Evolutionary conservation across 257 asterid species (phyloP).

Genomic region (Nicotiana undulata): DNA sequence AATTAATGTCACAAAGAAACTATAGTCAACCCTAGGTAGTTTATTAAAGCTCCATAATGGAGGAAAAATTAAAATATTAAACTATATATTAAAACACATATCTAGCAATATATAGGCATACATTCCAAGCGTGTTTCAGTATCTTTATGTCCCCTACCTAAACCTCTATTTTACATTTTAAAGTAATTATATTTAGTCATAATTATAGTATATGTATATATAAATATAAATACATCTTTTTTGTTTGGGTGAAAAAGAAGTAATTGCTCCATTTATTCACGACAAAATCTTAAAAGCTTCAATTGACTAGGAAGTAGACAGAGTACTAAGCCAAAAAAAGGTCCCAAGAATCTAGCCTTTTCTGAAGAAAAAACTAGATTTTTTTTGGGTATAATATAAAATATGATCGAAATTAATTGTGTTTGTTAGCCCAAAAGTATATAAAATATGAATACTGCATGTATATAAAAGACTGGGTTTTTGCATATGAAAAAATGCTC

Average conservation of each 20-base stretch:
- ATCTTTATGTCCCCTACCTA: constrained; percentile 14
- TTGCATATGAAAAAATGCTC: no score
- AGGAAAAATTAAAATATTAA: background rate
- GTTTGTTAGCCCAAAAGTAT: no score
- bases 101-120: constrained; percentile 5
- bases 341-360: background rate
- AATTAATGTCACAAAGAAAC: background rate
- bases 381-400: no score
- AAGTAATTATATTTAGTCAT: background rate
- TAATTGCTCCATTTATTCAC: background rate
- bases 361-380: background rate
- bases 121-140: constrained; percentile 21
- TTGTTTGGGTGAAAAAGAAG: background rate
- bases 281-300: background rate
- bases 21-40: constrained; percentile 4
- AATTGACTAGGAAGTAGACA: background rate
- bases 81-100: background rate
- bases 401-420: no score
- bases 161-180: background rate
- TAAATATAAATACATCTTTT: background rate
- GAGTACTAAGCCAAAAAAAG: background rate
- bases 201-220: background rate
- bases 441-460: no score
- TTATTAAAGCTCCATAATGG: background rate
- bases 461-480: no score